Percentiles rank a stretch among this genome's conserved stretches.
Conservation (phyloP, 169 alveolate genomes). For the Cryptosporidium canis region DNA sequence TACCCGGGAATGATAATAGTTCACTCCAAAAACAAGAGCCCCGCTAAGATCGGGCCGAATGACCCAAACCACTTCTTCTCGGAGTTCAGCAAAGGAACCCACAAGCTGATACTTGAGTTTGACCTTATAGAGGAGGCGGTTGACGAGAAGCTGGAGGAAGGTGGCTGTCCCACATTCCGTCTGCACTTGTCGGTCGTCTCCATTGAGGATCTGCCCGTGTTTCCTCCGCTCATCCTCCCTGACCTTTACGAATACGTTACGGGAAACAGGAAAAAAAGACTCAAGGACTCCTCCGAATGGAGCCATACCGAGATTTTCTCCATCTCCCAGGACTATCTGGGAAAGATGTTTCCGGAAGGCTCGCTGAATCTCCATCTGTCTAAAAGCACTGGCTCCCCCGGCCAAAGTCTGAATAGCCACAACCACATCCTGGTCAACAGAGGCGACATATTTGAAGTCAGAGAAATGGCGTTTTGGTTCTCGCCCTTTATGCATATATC, state of each 20-base stretch:
- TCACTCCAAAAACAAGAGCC: background rate
- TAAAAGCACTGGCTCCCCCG: background rate
- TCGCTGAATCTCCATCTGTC: slow-evolving; percentile 1
- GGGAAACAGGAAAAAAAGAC: background rate
- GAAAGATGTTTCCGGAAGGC: slow-evolving; percentile 5
- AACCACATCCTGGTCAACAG: background rate
- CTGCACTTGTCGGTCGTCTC: slow-evolving; percentile 45
- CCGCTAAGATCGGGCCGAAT: slow-evolving; percentile 8
- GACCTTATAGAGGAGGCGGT: slow-evolving; percentile 48
- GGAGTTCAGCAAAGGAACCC: slow-evolving; percentile 15
- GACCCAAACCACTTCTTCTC: slow-evolving; percentile 1
- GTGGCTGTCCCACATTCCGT: slow-evolving; percentile 33
- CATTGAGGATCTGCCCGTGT: slow-evolving; percentile 19
- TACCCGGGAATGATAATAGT: slow-evolving; percentile 19
- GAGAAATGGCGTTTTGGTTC: slow-evolving; percentile 43
- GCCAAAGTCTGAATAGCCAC: background rate
- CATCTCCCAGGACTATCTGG: slow-evolving; percentile 3
- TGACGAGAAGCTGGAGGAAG: slow-evolving; percentile 61
- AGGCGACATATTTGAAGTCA: slow-evolving; percentile 16
- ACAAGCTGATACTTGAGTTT: slow-evolving; percentile 34
- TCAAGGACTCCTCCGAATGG: background rate
- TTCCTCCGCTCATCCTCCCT: slow-evolving; percentile 30
- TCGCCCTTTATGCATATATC: slow-evolving; percentile 56
- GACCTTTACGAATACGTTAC: background rate
- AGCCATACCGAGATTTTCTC: slow-evolving; percentile 25